Evolutionary conservation across 2,329 filamentous ascomycete genomes (phyloP).

Genomic region (Camptophora hylomeconis): DNA sequence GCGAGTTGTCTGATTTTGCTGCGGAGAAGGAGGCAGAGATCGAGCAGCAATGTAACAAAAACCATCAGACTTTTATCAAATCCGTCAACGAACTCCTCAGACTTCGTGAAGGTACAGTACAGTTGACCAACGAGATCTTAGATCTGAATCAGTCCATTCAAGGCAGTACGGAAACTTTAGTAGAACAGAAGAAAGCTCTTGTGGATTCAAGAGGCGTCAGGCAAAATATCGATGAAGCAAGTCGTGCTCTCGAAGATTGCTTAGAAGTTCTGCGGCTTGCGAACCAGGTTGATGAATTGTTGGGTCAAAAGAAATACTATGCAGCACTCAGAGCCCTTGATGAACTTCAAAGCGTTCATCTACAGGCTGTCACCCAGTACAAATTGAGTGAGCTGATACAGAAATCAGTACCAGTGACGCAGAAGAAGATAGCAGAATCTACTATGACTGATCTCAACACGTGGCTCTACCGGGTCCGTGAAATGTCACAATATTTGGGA

Average conservation of each 20-base stretch:
- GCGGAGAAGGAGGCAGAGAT: conserved; percentile 82
- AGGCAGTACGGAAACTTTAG: conserved; percentile 82
- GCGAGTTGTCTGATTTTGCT: conserved; percentile 69
- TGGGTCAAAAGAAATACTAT: conserved; percentile 90
- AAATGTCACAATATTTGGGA: conserved; percentile 89
- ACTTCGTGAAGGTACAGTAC: conserved; percentile 80
- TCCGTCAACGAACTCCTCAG: conserved; percentile 90
- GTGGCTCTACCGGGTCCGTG: conserved; percentile 88
- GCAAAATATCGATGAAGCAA: conserved; percentile 91
- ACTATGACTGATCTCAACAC: conserved; percentile 96
- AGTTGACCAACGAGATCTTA: conserved; percentile 79
- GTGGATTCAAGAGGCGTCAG: conserved; percentile 85
- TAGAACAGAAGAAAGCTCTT: conserved; percentile 83
- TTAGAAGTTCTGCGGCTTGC: conserved; percentile 83
- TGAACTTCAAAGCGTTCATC: conserved; percentile 89
- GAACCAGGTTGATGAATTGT: conserved; percentile 84
- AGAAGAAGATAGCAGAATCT: conserved; percentile 85
- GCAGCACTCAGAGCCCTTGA: conserved; percentile 85
- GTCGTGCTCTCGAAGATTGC: conserved; percentile 76
- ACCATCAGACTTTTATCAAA: conserved; percentile 90
- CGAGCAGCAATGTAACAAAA: conserved; percentile 84
- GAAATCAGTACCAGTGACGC: conserved; percentile 83
- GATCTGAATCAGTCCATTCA: conserved; percentile 91
- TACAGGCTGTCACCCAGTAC: conserved; percentile 88
- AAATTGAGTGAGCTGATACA: conserved; percentile 93